These are phyloP conservation scores for Venturia effusa DNA, from an alignment of 2,329 filamentous ascomycete species.

Conservation along the genomic window DNA sequence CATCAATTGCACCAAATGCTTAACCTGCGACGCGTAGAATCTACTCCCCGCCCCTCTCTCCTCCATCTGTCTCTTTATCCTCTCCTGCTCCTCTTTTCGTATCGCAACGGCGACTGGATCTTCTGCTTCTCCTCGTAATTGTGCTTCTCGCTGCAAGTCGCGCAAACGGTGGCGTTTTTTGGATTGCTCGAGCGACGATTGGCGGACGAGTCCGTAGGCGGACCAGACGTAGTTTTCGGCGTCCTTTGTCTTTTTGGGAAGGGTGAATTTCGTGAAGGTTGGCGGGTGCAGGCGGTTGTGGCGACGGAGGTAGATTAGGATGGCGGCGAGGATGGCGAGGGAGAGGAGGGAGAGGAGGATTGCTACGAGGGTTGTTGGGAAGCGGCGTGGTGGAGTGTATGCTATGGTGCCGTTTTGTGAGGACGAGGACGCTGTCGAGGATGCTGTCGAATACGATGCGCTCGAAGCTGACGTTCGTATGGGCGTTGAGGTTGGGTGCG, in stretches of 20 bases:
- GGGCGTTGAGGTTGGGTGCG: neutral
- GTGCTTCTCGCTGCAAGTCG: neutral
- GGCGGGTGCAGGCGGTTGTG: neutral
- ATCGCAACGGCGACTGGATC: constrained; percentile 8
- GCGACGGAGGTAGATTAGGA: constrained; percentile 4
- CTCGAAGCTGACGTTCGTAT: neutral
- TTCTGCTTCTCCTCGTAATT: neutral
- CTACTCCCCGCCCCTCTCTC: neutral
- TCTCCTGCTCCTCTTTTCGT: constrained; percentile 4
- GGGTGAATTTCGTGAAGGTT: no score
- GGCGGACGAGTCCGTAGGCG: constrained; percentile 1
- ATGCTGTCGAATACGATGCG: neutral
- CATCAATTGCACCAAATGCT: constrained; percentile 7
- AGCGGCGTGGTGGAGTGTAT: neutral
- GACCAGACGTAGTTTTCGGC: constrained; percentile 4
- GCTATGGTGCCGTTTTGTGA: neutral
- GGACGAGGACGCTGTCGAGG: neutral
- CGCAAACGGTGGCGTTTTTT: neutral
- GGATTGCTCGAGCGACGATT: neutral
- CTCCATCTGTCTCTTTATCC: neutral
- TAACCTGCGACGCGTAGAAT: constrained; percentile 9
- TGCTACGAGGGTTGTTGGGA: constrained; percentile 7
- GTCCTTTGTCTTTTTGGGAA: neutral
- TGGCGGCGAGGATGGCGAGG: neutral
- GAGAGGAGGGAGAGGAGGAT: constrained; percentile 4